These are phyloP conservation scores for Colletotrichum cereale DNA, from an alignment of 2,329 filamentous ascomycete genomes.

Conservation along the genomic window DNA sequence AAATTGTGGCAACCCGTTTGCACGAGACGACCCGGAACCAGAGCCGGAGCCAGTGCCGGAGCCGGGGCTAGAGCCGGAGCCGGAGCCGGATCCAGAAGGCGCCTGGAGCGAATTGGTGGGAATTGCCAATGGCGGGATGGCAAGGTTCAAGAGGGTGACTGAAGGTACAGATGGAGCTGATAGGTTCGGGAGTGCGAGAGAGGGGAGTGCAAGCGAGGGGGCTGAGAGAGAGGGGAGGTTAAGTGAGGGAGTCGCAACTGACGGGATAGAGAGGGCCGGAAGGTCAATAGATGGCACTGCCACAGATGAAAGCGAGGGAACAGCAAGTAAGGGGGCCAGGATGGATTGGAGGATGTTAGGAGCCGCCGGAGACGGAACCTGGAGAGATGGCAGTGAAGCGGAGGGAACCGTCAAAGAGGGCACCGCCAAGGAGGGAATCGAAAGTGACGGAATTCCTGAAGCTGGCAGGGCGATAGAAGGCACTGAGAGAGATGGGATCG, in stretches of 20 bases:
- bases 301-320: not conserved
- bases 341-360: not conserved
- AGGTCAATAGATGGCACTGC: not conserved
- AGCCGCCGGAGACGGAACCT: not conserved
- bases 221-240: not conserved
- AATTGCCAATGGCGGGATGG: too few relatives aligned
- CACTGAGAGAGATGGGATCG: not conserved
- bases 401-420: not conserved
- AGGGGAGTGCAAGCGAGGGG: not conserved
- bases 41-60: too few relatives aligned
- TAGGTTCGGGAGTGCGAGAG: not conserved
- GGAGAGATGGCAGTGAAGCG: not conserved
- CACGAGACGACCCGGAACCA: not conserved
- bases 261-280: not conserved
- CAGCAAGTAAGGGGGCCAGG: not conserved
- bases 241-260: not conserved
- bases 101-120: too few relatives aligned
- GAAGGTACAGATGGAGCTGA: too few relatives aligned
- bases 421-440: not conserved
- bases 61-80: too few relatives aligned
- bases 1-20: not conserved
- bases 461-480: not conserved
- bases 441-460: not conserved
- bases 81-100: too few relatives aligned
- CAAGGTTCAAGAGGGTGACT: too few relatives aligned